Evolutionary conservation across 2,329 filamentous ascomycete species (phyloP).

Genomic region (Claviceps capensis): DNA sequence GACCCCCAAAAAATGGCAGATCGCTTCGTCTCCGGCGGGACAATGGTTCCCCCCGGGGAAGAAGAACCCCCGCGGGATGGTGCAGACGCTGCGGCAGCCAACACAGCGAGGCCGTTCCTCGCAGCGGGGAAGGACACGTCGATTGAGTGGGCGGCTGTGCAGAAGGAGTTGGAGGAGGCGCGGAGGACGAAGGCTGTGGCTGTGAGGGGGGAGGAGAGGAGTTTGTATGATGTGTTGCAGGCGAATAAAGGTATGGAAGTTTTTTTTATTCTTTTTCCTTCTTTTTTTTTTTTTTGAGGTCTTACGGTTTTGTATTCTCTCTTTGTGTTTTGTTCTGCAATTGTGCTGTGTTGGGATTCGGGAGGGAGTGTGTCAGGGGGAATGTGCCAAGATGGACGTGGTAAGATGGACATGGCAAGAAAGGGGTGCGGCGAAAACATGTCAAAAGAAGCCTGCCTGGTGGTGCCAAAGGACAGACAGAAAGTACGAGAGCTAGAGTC

Average conservation of each 20-base stretch:
- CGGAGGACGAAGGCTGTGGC: slow-evolving; percentile 38
- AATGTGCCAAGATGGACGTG: too few relatives aligned
- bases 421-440: too few relatives aligned
- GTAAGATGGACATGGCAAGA: too few relatives aligned
- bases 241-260: slow-evolving; percentile 58
- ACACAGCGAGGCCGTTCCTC: not conserved
- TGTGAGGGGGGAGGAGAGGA: slow-evolving; percentile 37
- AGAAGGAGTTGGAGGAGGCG: slow-evolving; percentile 49
- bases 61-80: not conserved
- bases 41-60: slow-evolving; percentile 23
- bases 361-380: too few relatives aligned
- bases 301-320: not conserved
- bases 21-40: slow-evolving; percentile 42
- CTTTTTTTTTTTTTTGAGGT: not conserved
- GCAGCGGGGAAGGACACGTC: slow-evolving; percentile 9
- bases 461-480: too few relatives aligned
- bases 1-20: slow-evolving; percentile 24
- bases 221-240: slow-evolving; percentile 61
- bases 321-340: not conserved
- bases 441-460: too few relatives aligned
- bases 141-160: slow-evolving; percentile 50
- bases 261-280: not conserved
- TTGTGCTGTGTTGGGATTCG: not conserved
- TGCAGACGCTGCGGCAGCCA: not conserved
- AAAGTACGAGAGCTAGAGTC: too few relatives aligned